Base-by-base conservation (phyloP, 116 monocot species). In the Iris pallida region DNA sequence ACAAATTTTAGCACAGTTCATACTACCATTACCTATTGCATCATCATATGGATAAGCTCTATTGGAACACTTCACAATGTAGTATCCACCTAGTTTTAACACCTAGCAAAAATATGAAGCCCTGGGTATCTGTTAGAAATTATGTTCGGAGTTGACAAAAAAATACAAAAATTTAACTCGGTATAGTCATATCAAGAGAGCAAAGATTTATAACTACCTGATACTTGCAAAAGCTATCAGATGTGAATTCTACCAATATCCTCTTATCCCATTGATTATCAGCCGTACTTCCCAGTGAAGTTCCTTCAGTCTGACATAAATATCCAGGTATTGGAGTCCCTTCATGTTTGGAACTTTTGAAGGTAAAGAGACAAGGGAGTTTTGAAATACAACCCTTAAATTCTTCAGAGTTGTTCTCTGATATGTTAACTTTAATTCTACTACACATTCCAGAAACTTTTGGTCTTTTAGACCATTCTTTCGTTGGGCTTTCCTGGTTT, bases 191-290 rank as follows among this genome's bases (percentile, higher is more conserved):
- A 4, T 13, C 54, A 72, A 18, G 7, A 56, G 44, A 53, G 75
- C 4, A 68, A 53, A 44, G 13, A 63, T 9, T 47, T 44, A 57
- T 47, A 53, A 18, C 20, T 20, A 98, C 97, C 97, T 85, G 83
- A 69, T 85, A 89, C 49, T 68, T 71, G 64, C 66, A 53, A 53
- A 86, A 81, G 68, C 65, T 75, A 30, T 80, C 83, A 66, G 75
- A 49, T 65, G 68, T 65, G 54, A 98, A 92, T 82, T 98, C 97
- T 64, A 98, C 55, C 57, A 98, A 71, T 70, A 92, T 47, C 66
- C 57, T 83, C 10, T 16, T 47, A 45, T 47, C 30, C 20, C 5
- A 45, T 47, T 75, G 61, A 42, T 45, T 68, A 44, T 41, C 54
- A 10, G 45, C 18, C 42, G 59, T 49, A 57, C 63, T 57, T 52